phyloP scores from a whole-genome alignment of 192 early-diverging fungal genomes.

The Rhizoclosmatium sp. region DNA sequence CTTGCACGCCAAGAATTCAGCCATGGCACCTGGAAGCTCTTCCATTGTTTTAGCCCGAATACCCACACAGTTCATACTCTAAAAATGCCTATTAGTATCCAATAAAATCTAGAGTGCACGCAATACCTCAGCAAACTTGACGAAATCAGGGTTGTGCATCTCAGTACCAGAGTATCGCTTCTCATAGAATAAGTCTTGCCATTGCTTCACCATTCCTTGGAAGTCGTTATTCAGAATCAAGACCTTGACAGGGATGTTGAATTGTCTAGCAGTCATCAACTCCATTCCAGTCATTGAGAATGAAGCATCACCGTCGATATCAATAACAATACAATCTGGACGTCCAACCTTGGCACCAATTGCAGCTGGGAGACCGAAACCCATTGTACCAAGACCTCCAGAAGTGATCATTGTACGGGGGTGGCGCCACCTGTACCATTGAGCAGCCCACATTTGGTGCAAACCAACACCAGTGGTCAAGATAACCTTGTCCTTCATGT shows the following conservation, averaged over 20 bases:
- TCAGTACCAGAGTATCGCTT: conserved; percentile 92
- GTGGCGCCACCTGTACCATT: conserved; percentile 88
- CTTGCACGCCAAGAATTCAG: conserved; percentile 84
- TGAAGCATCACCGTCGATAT: conserved; percentile 98
- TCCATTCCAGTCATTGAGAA: conserved; percentile 99
- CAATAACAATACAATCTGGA: conserved; percentile 94
- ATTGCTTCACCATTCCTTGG: conserved; percentile 96
- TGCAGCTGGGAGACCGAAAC: conserved; percentile 93
- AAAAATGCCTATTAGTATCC: conserved; percentile 15
- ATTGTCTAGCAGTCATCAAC: conserved; percentile 96
- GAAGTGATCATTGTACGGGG: conserved; percentile 93
- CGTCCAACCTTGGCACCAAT: conserved; percentile 97
- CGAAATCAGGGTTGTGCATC: conserved; percentile 99
- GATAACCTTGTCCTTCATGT: conserved; percentile 91
- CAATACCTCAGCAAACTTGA: conserved; percentile 87
- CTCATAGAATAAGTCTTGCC: conserved; percentile 96
- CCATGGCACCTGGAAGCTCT: conserved; percentile 86
- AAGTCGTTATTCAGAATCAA: conserved; percentile 98
- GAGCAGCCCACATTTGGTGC: conserved; percentile 99
- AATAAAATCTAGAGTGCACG: background rate
- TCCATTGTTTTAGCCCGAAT: conserved; percentile 83
- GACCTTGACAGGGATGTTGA: conserved; percentile 96
- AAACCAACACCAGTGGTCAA: conserved; percentile 97
- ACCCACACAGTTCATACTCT: conserved; percentile 84
- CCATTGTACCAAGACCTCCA: conserved; percentile 99